Percentiles rank a stretch among this genome's conserved stretches.
Evolutionary conservation across 108 stramenopile species (phyloP).

Genomic region (Poteriospumella lacustris): DNA sequence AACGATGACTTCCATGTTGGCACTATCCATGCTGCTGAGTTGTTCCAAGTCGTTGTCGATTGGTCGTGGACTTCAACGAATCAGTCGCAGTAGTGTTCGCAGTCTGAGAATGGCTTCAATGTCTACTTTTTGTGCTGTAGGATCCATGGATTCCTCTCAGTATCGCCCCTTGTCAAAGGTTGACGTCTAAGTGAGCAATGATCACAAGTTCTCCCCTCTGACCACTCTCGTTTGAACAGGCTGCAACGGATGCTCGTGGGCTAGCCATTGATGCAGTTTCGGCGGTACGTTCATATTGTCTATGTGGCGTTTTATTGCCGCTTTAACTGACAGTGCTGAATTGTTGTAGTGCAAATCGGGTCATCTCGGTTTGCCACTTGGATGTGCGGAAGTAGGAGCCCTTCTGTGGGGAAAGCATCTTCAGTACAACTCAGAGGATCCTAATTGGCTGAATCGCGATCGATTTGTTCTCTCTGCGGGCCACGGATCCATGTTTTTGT

Average conservation of each 20-base stretch:
- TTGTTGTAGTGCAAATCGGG: constrained; percentile 67
- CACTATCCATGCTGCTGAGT: no score
- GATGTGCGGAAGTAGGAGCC: constrained; percentile 92
- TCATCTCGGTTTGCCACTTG: constrained; percentile 98
- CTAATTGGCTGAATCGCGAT: constrained; percentile 54
- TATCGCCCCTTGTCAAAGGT: no score
- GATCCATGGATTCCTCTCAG: no score
- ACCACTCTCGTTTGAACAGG: constrained; percentile 35
- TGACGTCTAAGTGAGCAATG: no score
- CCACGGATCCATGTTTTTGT: constrained; percentile 57
- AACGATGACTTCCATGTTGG: no score
- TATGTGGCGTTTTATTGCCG: no score
- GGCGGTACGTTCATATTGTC: constrained; percentile 64
- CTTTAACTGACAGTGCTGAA: not conserved
- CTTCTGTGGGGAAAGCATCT: constrained; percentile 75
- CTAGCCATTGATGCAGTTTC: constrained; percentile 98
- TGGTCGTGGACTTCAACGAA: no score
- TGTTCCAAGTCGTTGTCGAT: no score
- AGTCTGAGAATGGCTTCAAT: no score
- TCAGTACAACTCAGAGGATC: constrained; percentile 49
- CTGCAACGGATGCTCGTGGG: constrained; percentile 94
- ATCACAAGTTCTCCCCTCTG: not conserved
- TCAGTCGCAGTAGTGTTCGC: no score
- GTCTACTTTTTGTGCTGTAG: no score
- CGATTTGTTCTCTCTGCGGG: constrained; percentile 54